phyloP scores from a whole-genome alignment of 345 rosid species.

The Durio zibethinus region DNA sequence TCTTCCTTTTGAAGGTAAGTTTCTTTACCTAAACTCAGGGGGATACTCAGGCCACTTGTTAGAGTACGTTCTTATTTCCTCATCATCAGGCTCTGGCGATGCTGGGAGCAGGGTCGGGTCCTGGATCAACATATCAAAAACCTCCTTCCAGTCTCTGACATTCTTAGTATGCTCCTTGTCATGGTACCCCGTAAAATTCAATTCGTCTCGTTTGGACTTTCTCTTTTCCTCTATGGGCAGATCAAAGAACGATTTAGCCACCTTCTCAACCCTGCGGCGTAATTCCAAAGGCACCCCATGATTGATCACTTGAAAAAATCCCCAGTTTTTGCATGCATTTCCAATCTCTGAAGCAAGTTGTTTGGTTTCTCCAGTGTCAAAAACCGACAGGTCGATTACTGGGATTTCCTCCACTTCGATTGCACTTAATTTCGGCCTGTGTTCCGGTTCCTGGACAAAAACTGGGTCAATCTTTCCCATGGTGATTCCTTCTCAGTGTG shows the following conservation, averaged over 20 bases:
- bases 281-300: conserved; percentile 43
- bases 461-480: conserved; percentile 45
- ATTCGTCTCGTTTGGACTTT: conserved; percentile 52
- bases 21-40: conserved; percentile 40
- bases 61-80: conserved; percentile 31
- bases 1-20: neutral
- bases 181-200: conserved; percentile 48
- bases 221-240: conserved; percentile 47
- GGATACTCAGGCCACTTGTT: conserved; percentile 62
- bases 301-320: conserved; percentile 53
- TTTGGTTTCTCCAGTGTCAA: conserved; percentile 14
- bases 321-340: conserved; percentile 55
- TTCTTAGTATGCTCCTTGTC: conserved; percentile 66
- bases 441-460: conserved; percentile 38
- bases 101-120: conserved; percentile 54
- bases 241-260: conserved; percentile 42
- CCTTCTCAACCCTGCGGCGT: conserved; percentile 29
- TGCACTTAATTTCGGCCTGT: conserved; percentile 31
- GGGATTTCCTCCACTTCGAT: conserved; percentile 43
- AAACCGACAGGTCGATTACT: conserved; percentile 40
- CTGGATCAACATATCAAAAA: conserved; percentile 48
- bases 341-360: conserved; percentile 38
- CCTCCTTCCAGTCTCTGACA: conserved; percentile 66
- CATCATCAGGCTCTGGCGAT: conserved; percentile 35
- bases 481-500: neutral